Conservation (phyloP, 1,284 basidiomycete genomes). For the Leccinum solheimii region DNA sequence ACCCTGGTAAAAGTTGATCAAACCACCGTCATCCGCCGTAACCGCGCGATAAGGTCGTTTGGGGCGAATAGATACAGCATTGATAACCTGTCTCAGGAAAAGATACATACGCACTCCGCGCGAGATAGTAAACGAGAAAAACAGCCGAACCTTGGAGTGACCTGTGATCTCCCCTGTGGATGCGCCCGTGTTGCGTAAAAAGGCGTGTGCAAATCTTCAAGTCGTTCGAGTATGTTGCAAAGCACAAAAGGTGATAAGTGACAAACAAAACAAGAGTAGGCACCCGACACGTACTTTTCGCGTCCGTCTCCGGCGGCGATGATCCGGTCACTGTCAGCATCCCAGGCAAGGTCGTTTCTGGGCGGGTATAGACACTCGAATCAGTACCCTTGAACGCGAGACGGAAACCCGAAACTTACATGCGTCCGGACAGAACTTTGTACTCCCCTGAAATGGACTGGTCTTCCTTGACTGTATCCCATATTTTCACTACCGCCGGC, state of each 20-base stretch:
- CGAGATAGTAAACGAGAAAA: background rate
- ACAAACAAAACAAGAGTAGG: background rate
- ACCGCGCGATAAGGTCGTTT: constrained; percentile 92
- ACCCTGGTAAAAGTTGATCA: constrained; percentile 83
- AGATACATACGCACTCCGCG: background rate
- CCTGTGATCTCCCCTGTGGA: constrained; percentile 94
- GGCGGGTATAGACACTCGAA: background rate
- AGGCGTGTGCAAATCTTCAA: constrained; percentile 79
- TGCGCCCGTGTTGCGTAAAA: constrained; percentile 86
- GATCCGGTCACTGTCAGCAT: constrained; percentile 94
- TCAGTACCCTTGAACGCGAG: background rate
- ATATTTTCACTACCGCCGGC: constrained; percentile 68
- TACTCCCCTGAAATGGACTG: constrained; percentile 85
- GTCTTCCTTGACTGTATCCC: constrained; percentile 92
- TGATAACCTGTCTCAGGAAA: constrained; percentile 61
- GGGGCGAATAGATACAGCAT: constrained; percentile 87
- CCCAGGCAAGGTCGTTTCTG: constrained; percentile 95
- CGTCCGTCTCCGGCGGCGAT: constrained; percentile 95
- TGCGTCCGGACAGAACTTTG: constrained; percentile 77
- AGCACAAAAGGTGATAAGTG: background rate
- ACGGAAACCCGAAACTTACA: constrained; percentile 50
- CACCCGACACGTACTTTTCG: constrained; percentile 63
- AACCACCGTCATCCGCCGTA: constrained; percentile 82
- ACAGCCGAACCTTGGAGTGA: constrained; percentile 74
- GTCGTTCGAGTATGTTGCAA: background rate